Base-by-base conservation (phyloP, 352 stramenopile genomes). In the Globisporangium acanthophoron region DNA sequence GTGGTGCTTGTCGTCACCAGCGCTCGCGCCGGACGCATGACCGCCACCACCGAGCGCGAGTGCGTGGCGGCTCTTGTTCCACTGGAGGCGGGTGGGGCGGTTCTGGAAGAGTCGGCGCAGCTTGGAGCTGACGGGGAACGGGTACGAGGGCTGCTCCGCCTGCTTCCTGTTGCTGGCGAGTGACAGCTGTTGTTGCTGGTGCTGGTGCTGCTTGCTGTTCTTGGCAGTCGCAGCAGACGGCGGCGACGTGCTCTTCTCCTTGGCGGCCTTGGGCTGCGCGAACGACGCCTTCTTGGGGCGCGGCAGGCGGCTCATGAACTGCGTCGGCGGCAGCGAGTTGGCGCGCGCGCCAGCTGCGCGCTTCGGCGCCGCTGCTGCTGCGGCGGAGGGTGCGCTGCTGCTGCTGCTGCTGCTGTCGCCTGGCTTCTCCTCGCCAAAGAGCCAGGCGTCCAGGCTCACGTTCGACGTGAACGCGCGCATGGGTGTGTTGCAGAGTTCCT, bases 361-460 rank as follows among this genome's bases (percentile, higher is more conserved):
- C 12, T 60, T 49, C 47, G 43, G n/a, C 21, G 49, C 24, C 27
- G 53, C 40, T 21, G 43, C 37, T 11, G 35, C 27, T 67, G 48
- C 51, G 15, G 61, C 46, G 29, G 54, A n/a, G 4, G 37, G 1
- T 27, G n/a, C 21, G 49, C 24, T 20, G 53, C 40, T 21, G 43
- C 37, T n/a, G n/a, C n/a, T 11, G 35, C 27, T 67, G 48, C 51
- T 18, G 61, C 46, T 11, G 45, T 27, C 50, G 47, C 59, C 59
- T 4, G 51, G 29, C 53, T 78, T 80, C 56, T 92, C 80, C 45
- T 92, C 83, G 33, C 83, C 80, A 45, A 90, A 90, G 71, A 92
- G 83, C 83, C 80, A 92, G 60, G 80, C 78, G 53, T 92, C 83
- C 24, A 92, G 78, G 47, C 66, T 87, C 55, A 88, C 73, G 71